Base-by-base conservation (phyloP, 768 basidiomycete species). In the Russula ochroleuca region DNA sequence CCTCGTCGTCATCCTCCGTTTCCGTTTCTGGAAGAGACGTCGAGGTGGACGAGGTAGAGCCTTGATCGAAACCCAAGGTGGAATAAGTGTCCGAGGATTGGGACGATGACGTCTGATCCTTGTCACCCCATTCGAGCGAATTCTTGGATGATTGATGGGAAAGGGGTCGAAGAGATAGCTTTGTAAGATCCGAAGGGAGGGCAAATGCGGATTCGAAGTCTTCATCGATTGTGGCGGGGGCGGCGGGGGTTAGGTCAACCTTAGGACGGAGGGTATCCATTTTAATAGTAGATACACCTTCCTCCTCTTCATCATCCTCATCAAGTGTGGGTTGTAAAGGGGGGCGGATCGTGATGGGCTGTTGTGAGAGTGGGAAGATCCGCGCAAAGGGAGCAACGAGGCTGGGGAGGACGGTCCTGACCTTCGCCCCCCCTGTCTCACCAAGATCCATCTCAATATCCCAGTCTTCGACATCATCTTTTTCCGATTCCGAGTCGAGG, bases 21-120 rank as follows among this genome's bases (percentile, higher is more conserved):
- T 91, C 90, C 0, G 87, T 83, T 61, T 85, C 85, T 3, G 87
- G 86, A 28, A 86, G 75, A 41, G 85, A 87, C 0, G 82, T 81
- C 43, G 87, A 89, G 63, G 84, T 86, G 31, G 88, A 89, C 14
- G 88, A 91, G 5, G 84, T 81, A 2, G 84, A 87, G 21, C 81
- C 82, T 67, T 86, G 85, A 47, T 84, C 83, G 67, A 92, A 87
- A 55, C 90, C 87, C 40, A 93, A 81, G 23, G 85, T 82, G 45
- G 91, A 92, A 69, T 90, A 92, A 10, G 88, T 83, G 72, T 93
- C 92, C 25, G 91, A 93, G n/a, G 90, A 92, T 70, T 90, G 88
- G 15, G 90, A 90, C 7, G 90, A 90, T 5, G 82, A 85, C 1
- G 91, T 88, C 50, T 88, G 84, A 70, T 93, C 89, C 72, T 84